Evolutionary conservation across 371 early-diverging fungal species (phyloP).

Genomic region (Rhizopus delemar): DNA sequence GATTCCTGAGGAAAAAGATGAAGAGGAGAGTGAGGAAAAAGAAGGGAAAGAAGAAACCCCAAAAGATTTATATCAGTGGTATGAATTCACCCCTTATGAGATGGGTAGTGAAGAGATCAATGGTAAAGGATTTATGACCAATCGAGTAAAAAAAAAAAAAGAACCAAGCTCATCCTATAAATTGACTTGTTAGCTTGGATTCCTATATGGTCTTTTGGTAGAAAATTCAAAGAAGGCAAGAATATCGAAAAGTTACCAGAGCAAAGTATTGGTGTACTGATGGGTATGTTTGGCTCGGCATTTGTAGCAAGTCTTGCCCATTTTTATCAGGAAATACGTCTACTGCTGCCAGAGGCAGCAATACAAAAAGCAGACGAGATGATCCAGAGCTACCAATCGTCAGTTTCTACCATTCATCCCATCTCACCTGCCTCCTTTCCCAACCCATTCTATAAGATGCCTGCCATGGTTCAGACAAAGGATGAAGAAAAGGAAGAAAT

Average conservation of each 20-base stretch:
- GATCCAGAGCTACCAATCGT: constrained; percentile 42
- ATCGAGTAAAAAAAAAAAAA: neutral
- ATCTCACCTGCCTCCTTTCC: constrained; percentile 57
- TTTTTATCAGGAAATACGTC: constrained; percentile 54
- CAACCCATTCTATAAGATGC: constrained; percentile 54
- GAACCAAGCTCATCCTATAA: neutral
- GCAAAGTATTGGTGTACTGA: constrained; percentile 58
- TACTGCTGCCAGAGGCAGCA: constrained; percentile 33
- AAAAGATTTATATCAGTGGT: constrained; percentile 68
- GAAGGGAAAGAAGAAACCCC: constrained; percentile 14
- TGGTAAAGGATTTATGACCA: constrained; percentile 31
- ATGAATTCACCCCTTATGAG: constrained; percentile 76
- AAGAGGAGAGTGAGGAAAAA: constrained; percentile 6
- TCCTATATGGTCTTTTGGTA: constrained; percentile 73
- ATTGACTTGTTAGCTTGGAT: constrained; percentile 54
- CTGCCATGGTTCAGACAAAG: constrained; percentile 10
- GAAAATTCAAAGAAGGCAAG: constrained; percentile 62
- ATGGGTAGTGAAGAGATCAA: constrained; percentile 71
- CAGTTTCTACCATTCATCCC: constrained; percentile 52
- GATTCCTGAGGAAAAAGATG: constrained; percentile 13
- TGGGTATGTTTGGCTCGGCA: constrained; percentile 69
- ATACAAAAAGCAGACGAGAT: constrained; percentile 32
- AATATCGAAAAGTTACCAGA: constrained; percentile 62
- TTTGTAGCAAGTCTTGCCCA: constrained; percentile 69
- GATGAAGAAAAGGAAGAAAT: constrained; percentile 13